Evolutionary conservation across 2,329 filamentous ascomycete species (phyloP), one percentile per base, ranked within the genome.

Genomic region (Penicillium decumbens): DNA sequence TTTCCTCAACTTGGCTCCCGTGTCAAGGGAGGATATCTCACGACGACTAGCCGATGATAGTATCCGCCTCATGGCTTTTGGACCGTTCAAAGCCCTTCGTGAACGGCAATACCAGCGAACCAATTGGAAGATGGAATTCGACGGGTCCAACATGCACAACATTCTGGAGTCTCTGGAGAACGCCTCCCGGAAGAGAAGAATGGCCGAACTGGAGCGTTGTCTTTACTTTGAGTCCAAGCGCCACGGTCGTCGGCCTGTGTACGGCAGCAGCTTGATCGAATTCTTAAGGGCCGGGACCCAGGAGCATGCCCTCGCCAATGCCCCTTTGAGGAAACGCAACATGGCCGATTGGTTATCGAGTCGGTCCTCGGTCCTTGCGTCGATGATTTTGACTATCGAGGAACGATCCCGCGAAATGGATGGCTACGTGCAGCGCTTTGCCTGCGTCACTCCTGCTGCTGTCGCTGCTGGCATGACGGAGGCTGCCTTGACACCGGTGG

Each of bases 391-490:
- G 15, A 89, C 84, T 0, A 69, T 95, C 0, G 80, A 85, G 35
- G 80, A 89, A 61, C 84, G 90, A 23, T 84, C 90, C 1, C 79
- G 83, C 44, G 76, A 78, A 12, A 77, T 95, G 70, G 85, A 92
- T 61, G 83, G 82, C 0, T 84, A 80, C 2, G 85, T 98, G 45
- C 83, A 87, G 55, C 89, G 92, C 65, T 98, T 96, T 63, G 89
- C 88, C 1, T 98, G 92, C 61, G 84, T 95, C 29, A 97, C 93
- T 0, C 93, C 93, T 2, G 85, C 89, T 1, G 92, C 89, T 10
- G 84, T 95, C 3, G 89, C 90, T 0, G 81, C 86, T 27, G 89
- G 95, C 56, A 77, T 95, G 60, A 81, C 83, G 15, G 77, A 80
- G 25, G 75, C 91, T 23, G 67, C 88, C 1, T 75, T 93, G 6